Evolutionary conservation across 2,329 filamentous ascomycete species (phyloP).

Genomic region (Penicillium sclerotiorum): DNA sequence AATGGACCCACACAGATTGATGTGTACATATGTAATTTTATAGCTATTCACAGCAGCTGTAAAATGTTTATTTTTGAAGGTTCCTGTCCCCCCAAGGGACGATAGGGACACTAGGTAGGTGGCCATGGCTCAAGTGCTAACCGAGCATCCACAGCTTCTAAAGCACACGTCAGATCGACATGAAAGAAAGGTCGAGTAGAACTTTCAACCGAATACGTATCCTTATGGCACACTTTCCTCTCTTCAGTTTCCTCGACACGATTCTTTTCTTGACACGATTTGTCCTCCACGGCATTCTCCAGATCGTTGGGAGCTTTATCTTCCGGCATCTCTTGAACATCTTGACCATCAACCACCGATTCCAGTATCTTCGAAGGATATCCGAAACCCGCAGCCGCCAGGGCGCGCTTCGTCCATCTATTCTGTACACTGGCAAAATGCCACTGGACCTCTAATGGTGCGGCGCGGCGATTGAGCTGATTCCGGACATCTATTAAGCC

Average conservation of each 20-base stretch:
- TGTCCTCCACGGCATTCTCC: background rate
- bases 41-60: no score
- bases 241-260: background rate
- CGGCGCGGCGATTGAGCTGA: slow-evolving; percentile 80
- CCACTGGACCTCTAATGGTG: slow-evolving; percentile 82
- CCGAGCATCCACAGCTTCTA: slow-evolving; percentile 1
- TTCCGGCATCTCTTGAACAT: background rate
- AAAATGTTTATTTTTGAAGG: no score
- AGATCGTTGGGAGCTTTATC: background rate
- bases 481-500: slow-evolving; percentile 88
- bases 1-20: no score
- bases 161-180: background rate
- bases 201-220: background rate
- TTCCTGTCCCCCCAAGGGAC: no score
- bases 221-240: background rate
- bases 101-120: no score
- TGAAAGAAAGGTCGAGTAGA: slow-evolving; percentile 40
- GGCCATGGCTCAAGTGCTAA: no score
- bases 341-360: background rate
- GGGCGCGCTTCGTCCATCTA: slow-evolving; percentile 85
- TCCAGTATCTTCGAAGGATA: slow-evolving; percentile 39
- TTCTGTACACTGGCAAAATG: slow-evolving; percentile 87
- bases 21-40: no score
- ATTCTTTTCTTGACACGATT: background rate
- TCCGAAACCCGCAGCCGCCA: slow-evolving; percentile 71